Conservation (phyloP, 2,329 filamentous ascomycete species). For the Alternaria sp. region DNA sequence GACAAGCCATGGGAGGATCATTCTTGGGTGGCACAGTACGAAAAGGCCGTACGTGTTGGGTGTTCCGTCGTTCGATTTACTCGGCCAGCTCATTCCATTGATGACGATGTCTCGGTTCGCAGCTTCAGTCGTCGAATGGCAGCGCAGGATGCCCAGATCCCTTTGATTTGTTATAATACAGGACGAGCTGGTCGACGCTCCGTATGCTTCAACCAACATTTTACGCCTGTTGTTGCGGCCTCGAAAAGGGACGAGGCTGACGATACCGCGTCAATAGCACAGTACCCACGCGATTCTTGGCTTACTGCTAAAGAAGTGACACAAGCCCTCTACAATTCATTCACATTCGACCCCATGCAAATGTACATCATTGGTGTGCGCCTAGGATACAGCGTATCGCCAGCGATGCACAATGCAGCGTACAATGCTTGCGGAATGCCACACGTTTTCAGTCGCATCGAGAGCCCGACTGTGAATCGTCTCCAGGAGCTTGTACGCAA, state of each 20-base stretch:
- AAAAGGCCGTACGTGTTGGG: conserved; percentile 62
- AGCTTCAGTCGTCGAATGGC: conserved; percentile 61
- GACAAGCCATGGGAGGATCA: conserved; percentile 63
- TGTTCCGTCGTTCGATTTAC: conserved; percentile 69
- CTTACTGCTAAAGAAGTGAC: conserved; percentile 70
- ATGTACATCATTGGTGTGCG: conserved; percentile 78
- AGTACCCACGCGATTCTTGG: conserved; percentile 51
- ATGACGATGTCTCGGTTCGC: conserved; percentile 68
- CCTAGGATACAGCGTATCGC: conserved; percentile 74
- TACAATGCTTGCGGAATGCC: conserved; percentile 71
- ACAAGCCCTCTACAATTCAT: conserved; percentile 69
- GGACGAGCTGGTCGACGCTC: conserved; percentile 69
- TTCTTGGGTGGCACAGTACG: conserved; percentile 64
- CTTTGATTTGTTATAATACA: conserved; percentile 70
- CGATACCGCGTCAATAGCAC: not conserved
- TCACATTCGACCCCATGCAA: conserved; percentile 71
- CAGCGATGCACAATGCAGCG: conserved; percentile 78
- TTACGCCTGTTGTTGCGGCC: conserved; percentile 66
- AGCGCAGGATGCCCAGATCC: conserved; percentile 54
- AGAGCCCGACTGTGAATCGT: conserved; percentile 67
- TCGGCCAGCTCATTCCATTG: conserved; percentile 62
- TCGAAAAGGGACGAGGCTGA: conserved; percentile 46
- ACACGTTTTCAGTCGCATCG: conserved; percentile 70
- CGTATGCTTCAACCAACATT: conserved; percentile 68
- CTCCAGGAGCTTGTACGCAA: conserved; percentile 70